Evolutionary conservation across 2,329 filamentous ascomycete species (phyloP).

Genomic region (Fusarium solani-melongenae): DNA sequence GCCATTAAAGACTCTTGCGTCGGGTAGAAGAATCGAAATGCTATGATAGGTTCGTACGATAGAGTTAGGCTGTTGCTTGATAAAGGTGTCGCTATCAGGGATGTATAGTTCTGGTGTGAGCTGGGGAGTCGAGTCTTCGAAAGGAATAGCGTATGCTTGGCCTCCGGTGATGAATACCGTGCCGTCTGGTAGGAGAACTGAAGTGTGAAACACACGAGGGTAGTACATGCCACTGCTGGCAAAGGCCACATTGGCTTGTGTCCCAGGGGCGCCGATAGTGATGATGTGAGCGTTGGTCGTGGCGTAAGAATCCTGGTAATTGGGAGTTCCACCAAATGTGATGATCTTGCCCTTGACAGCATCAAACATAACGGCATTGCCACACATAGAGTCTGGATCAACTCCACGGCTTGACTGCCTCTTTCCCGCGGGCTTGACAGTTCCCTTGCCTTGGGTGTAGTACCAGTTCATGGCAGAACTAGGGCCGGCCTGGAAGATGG

Average conservation of each 20-base stretch:
- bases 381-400: slow-evolving; percentile 63
- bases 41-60: slow-evolving; percentile 29
- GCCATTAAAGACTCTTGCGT: slow-evolving; percentile 31
- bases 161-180: slow-evolving; percentile 61
- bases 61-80: slow-evolving; percentile 26
- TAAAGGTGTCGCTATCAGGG: not conserved
- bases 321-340: slow-evolving; percentile 59
- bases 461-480: not conserved
- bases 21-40: slow-evolving; percentile 20
- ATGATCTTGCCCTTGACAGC: slow-evolving; percentile 68
- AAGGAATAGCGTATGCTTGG: slow-evolving; percentile 23
- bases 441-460: not conserved
- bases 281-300: slow-evolving; percentile 61
- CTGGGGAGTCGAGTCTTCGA: slow-evolving; percentile 27
- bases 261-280: slow-evolving; percentile 51
- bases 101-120: slow-evolving; percentile 26
- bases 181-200: slow-evolving; percentile 61
- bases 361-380: slow-evolving; percentile 68
- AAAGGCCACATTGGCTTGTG: slow-evolving; percentile 1
- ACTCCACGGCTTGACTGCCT: slow-evolving; percentile 47
- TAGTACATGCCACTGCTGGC: slow-evolving; percentile 18
- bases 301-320: slow-evolving; percentile 57
- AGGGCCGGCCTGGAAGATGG: not conserved
- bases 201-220: slow-evolving; percentile 56
- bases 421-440: slow-evolving; percentile 31